Evolutionary conservation across 352 stramenopile species (phyloP).

Genomic region (Phytophthora podocarpi): DNA sequence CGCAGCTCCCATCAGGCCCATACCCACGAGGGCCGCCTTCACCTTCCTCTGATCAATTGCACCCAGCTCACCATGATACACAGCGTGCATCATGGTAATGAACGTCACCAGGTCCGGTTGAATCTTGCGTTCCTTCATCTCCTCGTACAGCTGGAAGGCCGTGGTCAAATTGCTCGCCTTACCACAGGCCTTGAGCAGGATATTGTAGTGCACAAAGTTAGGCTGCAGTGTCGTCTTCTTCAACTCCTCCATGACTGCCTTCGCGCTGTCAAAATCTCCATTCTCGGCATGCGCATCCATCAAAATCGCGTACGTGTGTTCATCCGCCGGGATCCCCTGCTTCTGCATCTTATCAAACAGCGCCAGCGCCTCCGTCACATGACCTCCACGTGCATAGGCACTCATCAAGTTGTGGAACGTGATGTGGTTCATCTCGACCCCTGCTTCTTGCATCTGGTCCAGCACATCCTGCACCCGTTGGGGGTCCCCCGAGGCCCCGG

Average conservation of each 20-base stretch:
- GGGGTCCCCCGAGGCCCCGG: conserved; percentile 49
- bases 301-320: conserved; percentile 75
- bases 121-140: conserved; percentile 83
- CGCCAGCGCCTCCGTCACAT: conserved; percentile 52
- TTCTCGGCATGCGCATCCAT: conserved; percentile 73
- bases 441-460: conserved; percentile 55
- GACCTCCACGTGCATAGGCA: conserved; percentile 61
- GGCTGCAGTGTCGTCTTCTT: conserved; percentile 38
- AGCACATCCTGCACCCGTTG: conserved; percentile 55
- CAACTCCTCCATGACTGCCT: conserved; percentile 60
- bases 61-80: conserved; percentile 81
- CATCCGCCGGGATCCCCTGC: conserved; percentile 53
- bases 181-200: conserved; percentile 76
- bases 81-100: conserved; percentile 89
- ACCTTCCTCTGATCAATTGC: conserved; percentile 71
- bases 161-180: conserved; percentile 71
- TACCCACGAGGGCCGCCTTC: conserved; percentile 60
- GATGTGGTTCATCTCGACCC: conserved; percentile 69
- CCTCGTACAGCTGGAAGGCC: conserved; percentile 84
- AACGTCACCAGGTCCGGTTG: conserved; percentile 77
- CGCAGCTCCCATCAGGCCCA: conserved; percentile 58
- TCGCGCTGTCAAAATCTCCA: conserved; percentile 60
- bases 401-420: conserved; percentile 79
- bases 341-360: conserved; percentile 66
- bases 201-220: conserved; percentile 83